Base-by-base conservation (phyloP, 805 yeast genomes). In the Diddensiella transvaalensis region DNA sequence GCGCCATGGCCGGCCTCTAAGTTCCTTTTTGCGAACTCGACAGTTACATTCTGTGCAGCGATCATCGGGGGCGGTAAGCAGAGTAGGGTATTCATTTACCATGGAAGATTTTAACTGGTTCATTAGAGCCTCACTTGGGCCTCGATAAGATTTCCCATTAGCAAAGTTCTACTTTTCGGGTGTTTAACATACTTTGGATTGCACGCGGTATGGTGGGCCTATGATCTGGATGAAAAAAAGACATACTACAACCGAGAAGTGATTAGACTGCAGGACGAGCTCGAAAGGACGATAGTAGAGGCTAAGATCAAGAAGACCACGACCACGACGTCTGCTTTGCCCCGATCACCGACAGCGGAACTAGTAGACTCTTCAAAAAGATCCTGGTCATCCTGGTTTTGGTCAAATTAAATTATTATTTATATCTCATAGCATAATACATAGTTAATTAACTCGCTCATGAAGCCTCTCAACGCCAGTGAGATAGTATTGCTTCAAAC, bases 401-500 rank as follows among this genome's bases (percentile, higher is more conserved):
- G 41, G 41, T 21, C 24, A 18, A 38, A 6, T 10, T 38, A 38
- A 38, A 10, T 35, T 10, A 13, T 10, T 38, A 8, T 5, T 10
- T 19, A 38, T 21, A 38, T 17, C 10, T 5, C 10, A 38, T 8
- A 10, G n/a, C 15, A 22, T 11, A 10, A 15, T 6, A 18, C 19
- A 10, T 15, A 18, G 4, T 46, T 35, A 41, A 44, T 43, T 49
- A 30, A 44, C 47, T 30, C 40, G 40, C 19, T 51, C 57, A 30
- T 44, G 54, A 26, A 53, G 45, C 42, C 50, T 56, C 29, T 50
- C 57, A 17, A 46, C 50, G 11, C 56, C 43, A 8, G 45, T 37
- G 15, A 44, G 55, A 32, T 52, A 53, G 41, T 53, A 55, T 26
- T 51, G 40, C 50, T 47, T 50, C 22, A 56, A 22, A 22, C 40